Base-by-base conservation (phyloP, 2,329 filamentous ascomycete genomes). In the Apiospora hydei region DNA sequence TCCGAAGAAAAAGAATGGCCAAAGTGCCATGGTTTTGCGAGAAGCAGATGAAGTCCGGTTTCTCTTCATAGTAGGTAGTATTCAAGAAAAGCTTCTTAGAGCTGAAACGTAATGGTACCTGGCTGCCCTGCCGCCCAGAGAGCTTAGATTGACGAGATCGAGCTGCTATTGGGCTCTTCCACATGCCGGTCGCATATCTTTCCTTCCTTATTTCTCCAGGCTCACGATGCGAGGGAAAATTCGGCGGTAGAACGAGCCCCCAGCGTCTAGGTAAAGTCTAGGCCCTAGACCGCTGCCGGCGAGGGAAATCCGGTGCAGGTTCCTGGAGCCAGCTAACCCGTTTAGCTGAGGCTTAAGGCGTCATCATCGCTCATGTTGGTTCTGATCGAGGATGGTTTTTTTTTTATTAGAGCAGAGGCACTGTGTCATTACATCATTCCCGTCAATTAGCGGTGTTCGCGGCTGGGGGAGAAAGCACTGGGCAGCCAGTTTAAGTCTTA, bases 401-500 rank as follows among this genome's bases (percentile, higher is more conserved):
- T 38, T 38, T 49, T 38, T 46, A 30, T n/a, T 14, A 14, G 21
- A 18, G 47, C 68, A 51, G 26, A 51, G n/a, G 34, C 44, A 14
- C 46, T 44, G 68, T 44, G 16, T 43, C 68, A 69, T 69, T 69
- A 69, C 68, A 69, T 69, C 68, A 69, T 69, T 69, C 68, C 68
- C 68, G 68, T 57, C 38, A 57, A 68, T 46, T 68, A 47, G 68
- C 30, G 30, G 68, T 69, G 18, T 57, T 57, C 16, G 34, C 68
- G 30, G 30, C n/a, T 64, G 34, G 57, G 57, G 30, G 34, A 38
- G 30, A 5, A 49, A 51, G 34, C 30, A 64, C 57, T 38, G 34
- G 34, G 34, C 34, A 38, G 7, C 7, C 34, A 38, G 34, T 38
- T 38, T 5, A 38, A 38, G 34, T 38, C 34, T 38, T 38, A 41